Base-by-base conservation (phyloP, 345 rosid genomes). In the Linum trigynum region DNA sequence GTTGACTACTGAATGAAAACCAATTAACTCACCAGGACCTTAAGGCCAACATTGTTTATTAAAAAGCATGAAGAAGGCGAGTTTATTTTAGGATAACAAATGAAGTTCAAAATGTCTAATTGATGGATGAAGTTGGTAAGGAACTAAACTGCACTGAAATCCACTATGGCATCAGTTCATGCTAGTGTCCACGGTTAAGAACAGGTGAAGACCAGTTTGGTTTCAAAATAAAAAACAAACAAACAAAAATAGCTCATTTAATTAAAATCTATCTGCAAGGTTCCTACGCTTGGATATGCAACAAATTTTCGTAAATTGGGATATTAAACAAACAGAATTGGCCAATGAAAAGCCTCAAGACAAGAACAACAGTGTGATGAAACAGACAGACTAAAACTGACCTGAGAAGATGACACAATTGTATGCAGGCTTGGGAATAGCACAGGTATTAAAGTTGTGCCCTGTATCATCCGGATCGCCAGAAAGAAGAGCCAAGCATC, bases 351-450 rank as follows among this genome's bases (percentile, higher is more conserved):
- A 57, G 36, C 38, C 61, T 7, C 38, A 9, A 57, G 53, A 48
- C 2, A 48, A 48, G 2, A 48, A 57, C n/a, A n/a, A n/a, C n/a
- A n/a, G n/a, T n/a, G n/a, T 9, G 38, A n/a, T 5, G 10, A 37
- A 37, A 9, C 35, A 57, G 8, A 57, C n/a, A 48, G 56, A 63
- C 37, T 39, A 55, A 70, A 57, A 71, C 82, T 70, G 71, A 87
- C 98, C 90, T 90, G 86, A 70, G 88, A 78, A 63, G 91, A 86
- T 55, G 97, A 82, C 71, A 90, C 90, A 66, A 92, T 84, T 51
- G 72, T 76, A 75, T 79, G 90, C 79, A 90, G 81, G 75, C 83
- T 78, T 67, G 98, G 97, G 77, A 92, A 88, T 71, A 92, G 74
- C 70, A 83, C 78, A 55, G 97, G 97, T 42, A 92, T 76, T 61